phyloP scores from a whole-genome alignment of 2,329 filamentous ascomycete genomes.

The Cordyceps pruinosa region DNA sequence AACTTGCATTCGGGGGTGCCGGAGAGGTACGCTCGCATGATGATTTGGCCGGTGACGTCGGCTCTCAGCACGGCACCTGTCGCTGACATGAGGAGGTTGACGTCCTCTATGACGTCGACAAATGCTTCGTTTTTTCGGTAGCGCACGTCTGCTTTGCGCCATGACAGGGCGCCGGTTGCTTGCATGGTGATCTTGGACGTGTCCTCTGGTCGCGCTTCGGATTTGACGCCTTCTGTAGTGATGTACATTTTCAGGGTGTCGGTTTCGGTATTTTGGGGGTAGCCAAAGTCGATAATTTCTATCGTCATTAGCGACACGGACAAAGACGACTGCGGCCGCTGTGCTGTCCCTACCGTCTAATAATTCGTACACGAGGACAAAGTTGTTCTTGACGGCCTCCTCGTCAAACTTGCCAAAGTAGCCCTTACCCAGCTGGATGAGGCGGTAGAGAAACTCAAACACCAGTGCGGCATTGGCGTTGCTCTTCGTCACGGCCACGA shows the following conservation, averaged over 20 bases:
- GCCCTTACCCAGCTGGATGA: constrained; percentile 82
- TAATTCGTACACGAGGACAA: constrained; percentile 95
- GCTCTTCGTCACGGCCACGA: constrained; percentile 96
- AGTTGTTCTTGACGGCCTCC: constrained; percentile 99
- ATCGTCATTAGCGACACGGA: background rate
- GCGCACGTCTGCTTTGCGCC: constrained; percentile 95
- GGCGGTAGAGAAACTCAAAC: constrained; percentile 93
- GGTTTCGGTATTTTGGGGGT: constrained; percentile 97
- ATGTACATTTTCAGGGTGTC: constrained; percentile 99
- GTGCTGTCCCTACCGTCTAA: constrained; percentile 61
- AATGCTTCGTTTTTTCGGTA: constrained; percentile 99
- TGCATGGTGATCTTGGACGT: constrained; percentile 99
- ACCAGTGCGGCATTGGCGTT: constrained; percentile 98
- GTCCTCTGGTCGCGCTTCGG: constrained; percentile 76
- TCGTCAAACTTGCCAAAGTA: constrained; percentile 99
- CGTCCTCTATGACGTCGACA: constrained; percentile 97
- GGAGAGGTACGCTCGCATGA: constrained; percentile 96
- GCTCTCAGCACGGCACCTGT: constrained; percentile 90
- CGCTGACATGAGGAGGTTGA: constrained; percentile 98
- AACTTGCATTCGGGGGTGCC: constrained; percentile 99
- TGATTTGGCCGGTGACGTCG: constrained; percentile 93
- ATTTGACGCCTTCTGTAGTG: constrained; percentile 97
- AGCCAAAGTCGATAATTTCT: constrained; percentile 99
- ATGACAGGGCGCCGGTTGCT: constrained; percentile 91
- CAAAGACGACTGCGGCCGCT: too few relatives aligned